These are phyloP conservation scores for Cladorrhinum sp. DNA, from an alignment of 2,329 filamentous ascomycete species.

Conservation along the genomic window DNA sequence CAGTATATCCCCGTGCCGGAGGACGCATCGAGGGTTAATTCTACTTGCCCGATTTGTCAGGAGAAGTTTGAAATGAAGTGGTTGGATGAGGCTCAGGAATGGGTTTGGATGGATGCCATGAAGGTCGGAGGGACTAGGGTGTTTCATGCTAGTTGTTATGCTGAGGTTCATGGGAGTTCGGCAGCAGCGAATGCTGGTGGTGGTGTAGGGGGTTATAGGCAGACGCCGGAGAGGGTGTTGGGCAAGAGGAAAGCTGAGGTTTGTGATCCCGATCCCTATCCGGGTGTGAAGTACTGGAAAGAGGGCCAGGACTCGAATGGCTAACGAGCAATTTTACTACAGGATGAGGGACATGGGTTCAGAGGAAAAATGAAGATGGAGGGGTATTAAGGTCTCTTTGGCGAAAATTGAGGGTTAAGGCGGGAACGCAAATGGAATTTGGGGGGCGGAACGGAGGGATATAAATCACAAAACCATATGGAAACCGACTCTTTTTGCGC, in stretches of 20 bases:
- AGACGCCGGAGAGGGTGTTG: slow-evolving; percentile 62
- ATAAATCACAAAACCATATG: too few relatives aligned
- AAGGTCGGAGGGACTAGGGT: slow-evolving; percentile 69
- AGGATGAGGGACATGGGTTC: not conserved
- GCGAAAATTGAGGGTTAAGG: too few relatives aligned
- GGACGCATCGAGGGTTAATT: slow-evolving; percentile 69
- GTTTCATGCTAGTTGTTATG: slow-evolving; percentile 87
- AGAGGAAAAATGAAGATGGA: not conserved
- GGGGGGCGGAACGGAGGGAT: too few relatives aligned
- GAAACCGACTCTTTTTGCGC: too few relatives aligned
- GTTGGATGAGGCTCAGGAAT: slow-evolving; percentile 91
- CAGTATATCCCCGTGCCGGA: slow-evolving; percentile 83
- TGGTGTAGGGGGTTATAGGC: not conserved
- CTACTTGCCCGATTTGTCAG: slow-evolving; percentile 88
- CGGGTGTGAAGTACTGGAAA: not conserved
- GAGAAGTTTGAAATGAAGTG: slow-evolving; percentile 89
- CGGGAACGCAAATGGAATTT: too few relatives aligned
- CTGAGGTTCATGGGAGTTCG: slow-evolving; percentile 62
- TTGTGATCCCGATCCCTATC: not conserved
- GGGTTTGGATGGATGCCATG: slow-evolving; percentile 91
- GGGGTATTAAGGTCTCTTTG: not conserved
- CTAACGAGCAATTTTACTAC: not conserved
- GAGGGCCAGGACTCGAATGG: not conserved
- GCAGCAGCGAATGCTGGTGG: not conserved
- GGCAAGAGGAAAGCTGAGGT: slow-evolving; percentile 74